Evolutionary conservation across 805 yeast genomes (phyloP), one percentile per base, ranked within the genome.

Genomic region (Candida multigemmis): DNA sequence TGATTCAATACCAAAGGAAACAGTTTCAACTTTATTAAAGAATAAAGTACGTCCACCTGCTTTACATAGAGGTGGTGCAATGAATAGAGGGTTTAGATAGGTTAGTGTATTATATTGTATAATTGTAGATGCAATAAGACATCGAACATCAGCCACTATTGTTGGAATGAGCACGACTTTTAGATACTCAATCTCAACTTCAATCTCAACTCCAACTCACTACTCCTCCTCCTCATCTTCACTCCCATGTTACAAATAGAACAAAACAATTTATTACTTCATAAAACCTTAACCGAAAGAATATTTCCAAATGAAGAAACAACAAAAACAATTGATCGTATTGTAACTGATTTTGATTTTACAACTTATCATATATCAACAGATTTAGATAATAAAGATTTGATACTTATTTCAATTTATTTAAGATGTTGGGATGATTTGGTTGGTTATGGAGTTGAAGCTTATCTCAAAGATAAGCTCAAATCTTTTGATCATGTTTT

Each of bases 261-360:
- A 48, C 79, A 80, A 38, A 77, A 81, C 48, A 91, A 91, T 48
- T 65, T 86, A 28, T 70, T 93, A 42, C 67, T 91, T 38, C 76
- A 84, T 48, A 78, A 83, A 39, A 76, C 95, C 2, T 67, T 91
- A 37, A 68, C 74, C 18, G 94, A 81, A 48, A 72, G 86, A 26
- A 58, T 82, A 28, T 50, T 61, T 14, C 56, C 62, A 13, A 58
- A 53, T 14, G 66, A 71, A 3, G 76, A 63, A 16, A 31, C 41
- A 3, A 31, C 40, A 22, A 59, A 68, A 25, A 57, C 73, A 5
- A 63, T 85, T 36, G 96, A 91, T 56, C 74, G 96, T 52, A 76
- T 89, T 35, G 73, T 91, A 36, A 78, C 94, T 21, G 99, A 91
- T 60, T 91, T 91, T 44, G 99, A 91, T 55, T 85, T 85, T 59